Base-by-base conservation (phyloP, 2,329 filamentous ascomycete genomes). In the Arachnopeziza araneosa region DNA sequence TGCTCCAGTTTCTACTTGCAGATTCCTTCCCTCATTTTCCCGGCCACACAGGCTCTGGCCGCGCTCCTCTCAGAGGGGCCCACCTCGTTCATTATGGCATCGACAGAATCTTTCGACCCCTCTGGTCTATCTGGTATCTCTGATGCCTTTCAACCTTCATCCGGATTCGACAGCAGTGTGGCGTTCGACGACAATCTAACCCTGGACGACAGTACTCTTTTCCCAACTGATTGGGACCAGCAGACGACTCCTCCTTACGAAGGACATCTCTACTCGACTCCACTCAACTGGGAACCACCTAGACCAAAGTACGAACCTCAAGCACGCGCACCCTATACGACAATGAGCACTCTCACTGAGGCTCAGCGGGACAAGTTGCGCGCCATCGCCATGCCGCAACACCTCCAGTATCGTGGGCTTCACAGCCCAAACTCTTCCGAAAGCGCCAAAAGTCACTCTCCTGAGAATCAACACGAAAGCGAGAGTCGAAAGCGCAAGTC, bases 401-500 rank as follows among this genome's bases (percentile, higher is more conserved):
- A 85, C 65, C 77, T 86, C 21, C 82, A 83, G 65, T 87, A 86
- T 51, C 63, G 62, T 22, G 63, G 50, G n/a, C 61, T 68, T 23
- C 59, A 80, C 53, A 87, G 84, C 65, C 83, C 84, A 19, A 79
- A 81, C 63, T 87, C 84, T 10, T 77, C 77, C 59, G 73, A 72
- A 14, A 80, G 79, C 64, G 79, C 74, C 63, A 79, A 76, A 50
- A 77, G 75, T 52, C 77, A 74, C 22, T 74, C 75, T 5, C 86
- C 87, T n/a, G 86, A 79, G 24, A 79, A 78, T n/a, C 60, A 64
- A 59, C 79, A 75, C 61, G 78, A 78, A 64, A 68, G 73, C 14
- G 74, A 71, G 60, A 79, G 74, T 63, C 80, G 86, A 67, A 92
- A 91, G 75, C 83, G 89, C 66, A 92, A 91, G 75, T 83, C 85